Base-by-base conservation (phyloP, 2,329 filamentous ascomycete genomes). In the Pseudocercospora crystallina region DNA sequence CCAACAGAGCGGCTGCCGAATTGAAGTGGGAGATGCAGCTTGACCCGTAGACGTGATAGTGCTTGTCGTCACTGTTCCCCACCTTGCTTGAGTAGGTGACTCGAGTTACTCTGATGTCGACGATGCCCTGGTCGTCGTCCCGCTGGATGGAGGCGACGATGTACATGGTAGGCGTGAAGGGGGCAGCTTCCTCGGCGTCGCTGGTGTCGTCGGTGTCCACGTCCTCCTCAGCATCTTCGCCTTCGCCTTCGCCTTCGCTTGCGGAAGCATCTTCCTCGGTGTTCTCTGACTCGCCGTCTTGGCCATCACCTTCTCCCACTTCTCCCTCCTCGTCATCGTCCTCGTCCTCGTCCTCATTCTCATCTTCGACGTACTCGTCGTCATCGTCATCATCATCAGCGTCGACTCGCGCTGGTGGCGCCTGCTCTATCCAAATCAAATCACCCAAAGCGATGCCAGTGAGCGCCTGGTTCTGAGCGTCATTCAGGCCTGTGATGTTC, bases 1-100 rank as follows among this genome's bases (percentile, higher is more conserved):
- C 33, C 8, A 39, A n/a, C 49, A 55, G 59, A 10, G 17, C 31
- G 13, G 31, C 30, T 17, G 30, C 14, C 15, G 32, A 43, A 17
- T 39, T 2, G 38, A 41, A 49, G 29, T 51, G 44, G 34, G 59
- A 42, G 10, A 53, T 17, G 14, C 51, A 46, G 2, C 52, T 13
- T 12, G 49, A 51, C 48, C 61, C 62, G 43, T 56, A 59, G 39
- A 65, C 51, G 2, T 61, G 56, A 41, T 55, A 65, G 34, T 60
- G 59, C n/a, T 12, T 17, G 13, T 40, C 41, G 34, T 32, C 29
- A 3, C 26, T 26, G 1, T 48, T 38, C 10, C 37, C 38, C 8
- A 53, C 30, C 17, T 49, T 51, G 14, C 50, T 26, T 10, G 53
- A 30, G 20, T 60, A 60, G 7, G 43, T 43, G 17, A 59, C 40